These are phyloP conservation scores for Dendrobium catenatum DNA, from an alignment of 106 monocot genomes.

Conservation along the genomic window DNA sequence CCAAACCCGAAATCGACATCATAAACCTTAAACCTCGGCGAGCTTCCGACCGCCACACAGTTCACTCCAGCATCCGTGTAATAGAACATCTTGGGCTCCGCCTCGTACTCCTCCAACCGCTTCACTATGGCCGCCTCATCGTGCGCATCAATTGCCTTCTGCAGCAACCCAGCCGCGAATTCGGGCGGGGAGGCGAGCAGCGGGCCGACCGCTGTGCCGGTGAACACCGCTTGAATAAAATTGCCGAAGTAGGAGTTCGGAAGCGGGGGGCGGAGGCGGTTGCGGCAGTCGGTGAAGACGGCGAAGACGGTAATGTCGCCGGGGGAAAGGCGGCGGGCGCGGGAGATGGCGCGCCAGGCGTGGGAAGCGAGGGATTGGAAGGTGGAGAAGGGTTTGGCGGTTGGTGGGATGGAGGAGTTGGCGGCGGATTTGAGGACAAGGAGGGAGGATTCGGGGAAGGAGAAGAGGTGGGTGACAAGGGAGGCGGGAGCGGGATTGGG, in stretches of 20 bases:
- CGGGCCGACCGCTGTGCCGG: conserved; percentile 48
- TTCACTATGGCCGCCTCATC: conserved; percentile 45
- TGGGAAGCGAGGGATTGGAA: conserved; percentile 89
- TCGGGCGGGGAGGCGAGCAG: conserved; percentile 32
- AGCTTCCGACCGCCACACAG: conserved; percentile 88
- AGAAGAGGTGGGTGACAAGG: conserved; percentile 61
- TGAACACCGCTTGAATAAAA: conserved; percentile 82
- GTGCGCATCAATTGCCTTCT: conserved; percentile 59
- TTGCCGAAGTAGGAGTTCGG: conserved; percentile 77
- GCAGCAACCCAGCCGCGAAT: conserved; percentile 46
- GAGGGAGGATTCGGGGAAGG: conserved; percentile 45
- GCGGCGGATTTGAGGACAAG: conserved; percentile 41
- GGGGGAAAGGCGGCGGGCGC: conserved; percentile 21
- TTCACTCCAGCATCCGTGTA: conserved; percentile 82
- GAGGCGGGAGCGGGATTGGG: conserved; percentile 49
- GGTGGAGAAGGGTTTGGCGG: conserved; percentile 58
- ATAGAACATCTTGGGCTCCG: conserved; percentile 81
- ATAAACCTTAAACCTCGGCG: conserved; percentile 79
- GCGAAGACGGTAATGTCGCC: conserved; percentile 63
- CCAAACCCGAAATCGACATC: conserved; percentile 95
- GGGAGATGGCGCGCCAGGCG: conserved; percentile 65
- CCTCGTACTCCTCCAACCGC: conserved; percentile 78
- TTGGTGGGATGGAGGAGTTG: conserved; percentile 37
- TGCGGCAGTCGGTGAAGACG: conserved; percentile 77
- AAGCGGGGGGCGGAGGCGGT: conserved; percentile 58